Evolutionary conservation across 176 grass and related monocot genomes (phyloP).

Genomic region (Aegilops tauschii): DNA sequence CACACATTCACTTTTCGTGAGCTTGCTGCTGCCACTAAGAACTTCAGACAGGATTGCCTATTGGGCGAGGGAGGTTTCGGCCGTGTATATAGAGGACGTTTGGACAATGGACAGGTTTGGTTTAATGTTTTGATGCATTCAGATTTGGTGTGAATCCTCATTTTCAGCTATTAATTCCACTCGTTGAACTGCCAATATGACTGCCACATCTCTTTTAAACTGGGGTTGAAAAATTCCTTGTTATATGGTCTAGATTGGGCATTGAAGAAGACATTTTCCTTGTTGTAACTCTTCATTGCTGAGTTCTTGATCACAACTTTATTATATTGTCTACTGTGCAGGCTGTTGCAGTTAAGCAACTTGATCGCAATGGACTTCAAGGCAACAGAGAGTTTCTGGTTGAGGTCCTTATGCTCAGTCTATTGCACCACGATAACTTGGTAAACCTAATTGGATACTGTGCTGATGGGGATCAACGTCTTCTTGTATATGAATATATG

Average conservation of each 20-base stretch:
- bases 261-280: conserved; percentile 30
- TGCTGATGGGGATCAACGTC: conserved; percentile 87
- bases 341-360: conserved; percentile 84
- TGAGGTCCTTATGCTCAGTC: conserved; percentile 89
- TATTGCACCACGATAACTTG: conserved; percentile 81
- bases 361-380: conserved; percentile 85
- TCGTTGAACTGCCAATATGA: neutral
- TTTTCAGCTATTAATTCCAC: neutral
- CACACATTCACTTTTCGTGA: conserved; percentile 90
- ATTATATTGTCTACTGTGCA: conserved; percentile 24
- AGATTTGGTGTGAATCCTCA: neutral
- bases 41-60: conserved; percentile 79
- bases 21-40: conserved; percentile 77
- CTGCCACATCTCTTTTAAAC: conserved; percentile 5
- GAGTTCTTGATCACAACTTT: neutral
- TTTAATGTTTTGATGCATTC: conserved; percentile 15
- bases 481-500: conserved; percentile 96
- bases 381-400: conserved; percentile 89
- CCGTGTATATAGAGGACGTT: conserved; percentile 79
- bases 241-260: conserved; percentile 8
- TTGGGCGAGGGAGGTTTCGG: conserved; percentile 91
- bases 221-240: neutral
- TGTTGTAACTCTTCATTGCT: conserved; percentile 14
- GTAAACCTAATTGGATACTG: conserved; percentile 93
- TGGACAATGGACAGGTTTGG: conserved; percentile 87